phyloP scores from a whole-genome alignment of 2,329 filamentous ascomycete species.

The Aspergillus cejpii region DNA sequence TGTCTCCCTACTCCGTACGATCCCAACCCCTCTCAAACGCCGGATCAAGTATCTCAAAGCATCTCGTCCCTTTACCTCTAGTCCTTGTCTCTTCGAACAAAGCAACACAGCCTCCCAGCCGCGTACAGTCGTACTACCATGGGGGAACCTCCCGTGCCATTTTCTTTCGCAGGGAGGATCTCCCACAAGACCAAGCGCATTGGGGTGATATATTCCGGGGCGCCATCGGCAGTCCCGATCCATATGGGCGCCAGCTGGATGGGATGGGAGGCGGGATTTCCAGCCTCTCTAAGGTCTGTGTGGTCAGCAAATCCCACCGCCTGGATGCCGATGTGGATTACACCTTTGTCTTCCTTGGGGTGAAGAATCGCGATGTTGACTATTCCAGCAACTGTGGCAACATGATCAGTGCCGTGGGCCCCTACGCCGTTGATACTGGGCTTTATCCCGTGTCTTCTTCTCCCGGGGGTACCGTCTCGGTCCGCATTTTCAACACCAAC shows the following conservation, averaged over 20 bases:
- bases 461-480: conserved; percentile 18
- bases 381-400: conserved; percentile 69
- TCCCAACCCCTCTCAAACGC: too few species aligned
- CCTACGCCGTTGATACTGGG: conserved; percentile 55
- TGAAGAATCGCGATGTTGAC: conserved; percentile 56
- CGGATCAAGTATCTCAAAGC: too few species aligned
- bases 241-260: conserved; percentile 62
- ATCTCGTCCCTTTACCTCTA: too few species aligned
- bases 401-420: conserved; percentile 61
- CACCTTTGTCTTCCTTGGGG: conserved; percentile 64
- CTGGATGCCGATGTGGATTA: conserved; percentile 57
- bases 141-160: conserved; percentile 65
- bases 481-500: conserved; percentile 65
- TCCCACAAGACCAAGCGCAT: conserved; percentile 42
- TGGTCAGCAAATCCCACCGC: conserved; percentile 51
- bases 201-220: conserved; percentile 54
- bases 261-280: conserved; percentile 65
- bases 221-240: conserved; percentile 60
- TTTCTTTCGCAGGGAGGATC: conserved; percentile 50
- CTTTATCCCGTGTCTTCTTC: conserved; percentile 40
- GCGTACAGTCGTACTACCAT: conserved; percentile 60
- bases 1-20: too few species aligned
- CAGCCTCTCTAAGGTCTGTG: conserved; percentile 63
- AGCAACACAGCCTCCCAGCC: conserved; percentile 41
- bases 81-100: conserved; percentile 3